Conservation (phyloP, 1,284 basidiomycete species). For the Microstroma glucosiphilum region DNA sequence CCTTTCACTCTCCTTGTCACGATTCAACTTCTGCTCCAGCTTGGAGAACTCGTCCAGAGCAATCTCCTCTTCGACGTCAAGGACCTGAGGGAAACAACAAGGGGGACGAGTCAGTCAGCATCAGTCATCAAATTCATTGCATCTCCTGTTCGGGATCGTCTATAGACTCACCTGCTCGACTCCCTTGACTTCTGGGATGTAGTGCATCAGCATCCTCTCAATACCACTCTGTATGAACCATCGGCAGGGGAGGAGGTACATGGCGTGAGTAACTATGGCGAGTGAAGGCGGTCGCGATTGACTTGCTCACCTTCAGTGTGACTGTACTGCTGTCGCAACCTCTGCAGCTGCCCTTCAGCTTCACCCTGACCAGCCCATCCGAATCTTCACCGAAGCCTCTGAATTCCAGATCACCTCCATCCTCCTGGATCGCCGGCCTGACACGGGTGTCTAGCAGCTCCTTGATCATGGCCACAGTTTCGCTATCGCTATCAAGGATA, state of each 20-base stretch:
- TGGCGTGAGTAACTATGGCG: not conserved
- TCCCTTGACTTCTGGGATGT: slow-evolving; percentile 93
- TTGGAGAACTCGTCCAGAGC: slow-evolving; percentile 86
- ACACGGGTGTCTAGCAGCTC: slow-evolving; percentile 91
- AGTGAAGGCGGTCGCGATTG: not conserved
- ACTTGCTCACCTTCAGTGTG: slow-evolving; percentile 82
- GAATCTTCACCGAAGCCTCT: slow-evolving; percentile 63
- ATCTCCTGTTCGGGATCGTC: slow-evolving; percentile 7
- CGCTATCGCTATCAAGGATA: slow-evolving; percentile 91
- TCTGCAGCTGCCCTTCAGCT: slow-evolving; percentile 90
- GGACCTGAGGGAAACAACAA: slow-evolving; percentile 56
- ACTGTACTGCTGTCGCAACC: slow-evolving; percentile 89
- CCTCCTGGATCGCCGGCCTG: slow-evolving; percentile 91
- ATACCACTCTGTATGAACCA: slow-evolving; percentile 24
- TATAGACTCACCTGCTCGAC: slow-evolving; percentile 77
- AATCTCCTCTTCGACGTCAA: slow-evolving; percentile 83
- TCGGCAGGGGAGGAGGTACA: not conserved
- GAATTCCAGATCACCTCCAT: slow-evolving; percentile 83
- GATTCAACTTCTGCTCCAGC: slow-evolving; percentile 68
- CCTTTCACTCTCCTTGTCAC: slow-evolving; percentile 21
- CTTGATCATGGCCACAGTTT: slow-evolving; percentile 98
- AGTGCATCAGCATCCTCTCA: slow-evolving; percentile 98
- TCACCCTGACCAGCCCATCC: slow-evolving; percentile 62
- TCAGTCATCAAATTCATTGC: not conserved
- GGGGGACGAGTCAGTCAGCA: slow-evolving; percentile 3